A percentile compares a stretch with the other conserved stretches of the same genome.
Conservation (phyloP, 2,329 filamentous ascomycete species). For the Diaporthe aspalathi region DNA sequence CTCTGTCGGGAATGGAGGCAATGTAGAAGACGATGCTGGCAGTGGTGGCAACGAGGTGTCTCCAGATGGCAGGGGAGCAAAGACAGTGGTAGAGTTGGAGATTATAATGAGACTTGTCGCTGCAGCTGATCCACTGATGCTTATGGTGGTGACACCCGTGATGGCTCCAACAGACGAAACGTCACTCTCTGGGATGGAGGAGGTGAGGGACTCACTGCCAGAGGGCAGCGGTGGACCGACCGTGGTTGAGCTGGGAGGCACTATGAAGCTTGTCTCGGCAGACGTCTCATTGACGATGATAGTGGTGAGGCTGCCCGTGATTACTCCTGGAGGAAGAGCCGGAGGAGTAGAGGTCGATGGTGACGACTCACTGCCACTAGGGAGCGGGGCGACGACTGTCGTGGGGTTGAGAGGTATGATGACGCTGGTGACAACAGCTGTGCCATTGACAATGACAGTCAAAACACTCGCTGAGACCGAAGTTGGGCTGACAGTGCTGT, state of each 20-base stretch:
- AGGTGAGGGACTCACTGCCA: constrained; percentile 11
- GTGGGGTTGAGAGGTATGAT: constrained; percentile 33
- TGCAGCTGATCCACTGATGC: constrained; percentile 33
- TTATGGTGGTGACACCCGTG: constrained; percentile 34
- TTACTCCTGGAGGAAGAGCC: neutral
- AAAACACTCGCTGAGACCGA: neutral
- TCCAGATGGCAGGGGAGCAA: constrained; percentile 27
- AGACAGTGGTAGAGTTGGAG: constrained; percentile 31
- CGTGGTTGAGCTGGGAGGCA: constrained; percentile 25
- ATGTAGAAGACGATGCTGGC: constrained; percentile 9
- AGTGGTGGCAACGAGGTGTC: constrained; percentile 12
- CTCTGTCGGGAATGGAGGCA: constrained; percentile 14
- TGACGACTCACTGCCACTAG: constrained; percentile 28
- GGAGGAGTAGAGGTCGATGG: neutral
- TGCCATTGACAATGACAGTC: constrained; percentile 29
- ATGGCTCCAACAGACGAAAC: constrained; percentile 16
- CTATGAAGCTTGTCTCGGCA: constrained; percentile 21
- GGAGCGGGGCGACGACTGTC: constrained; percentile 32
- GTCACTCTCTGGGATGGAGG: constrained; percentile 14
- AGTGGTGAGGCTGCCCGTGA: constrained; percentile 29
- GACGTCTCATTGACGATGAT: constrained; percentile 17
- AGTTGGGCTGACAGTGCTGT: constrained; percentile 1
- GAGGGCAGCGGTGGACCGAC: constrained; percentile 30
- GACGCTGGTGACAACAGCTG: constrained; percentile 28
- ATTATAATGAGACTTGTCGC: constrained; percentile 36